Percentiles rank a stretch among this genome's conserved stretches.
Evolutionary conservation across 2,329 filamentous ascomycete species (phyloP).

Genomic region (Alternaria brassicicola): DNA sequence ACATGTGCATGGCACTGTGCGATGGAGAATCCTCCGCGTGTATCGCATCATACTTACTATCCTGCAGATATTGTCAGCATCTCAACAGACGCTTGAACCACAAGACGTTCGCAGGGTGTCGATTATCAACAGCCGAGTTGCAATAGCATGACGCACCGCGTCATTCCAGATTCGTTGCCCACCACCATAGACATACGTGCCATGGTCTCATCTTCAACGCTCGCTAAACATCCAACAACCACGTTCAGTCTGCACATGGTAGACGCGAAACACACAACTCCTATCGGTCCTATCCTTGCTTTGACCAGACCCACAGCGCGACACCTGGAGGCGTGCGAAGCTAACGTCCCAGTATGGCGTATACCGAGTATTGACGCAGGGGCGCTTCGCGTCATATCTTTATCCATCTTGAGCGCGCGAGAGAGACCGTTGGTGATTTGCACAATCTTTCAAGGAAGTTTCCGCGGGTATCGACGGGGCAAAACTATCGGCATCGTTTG

Average conservation of each 20-base stretch:
- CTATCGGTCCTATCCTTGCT: neutral
- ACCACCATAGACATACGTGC: neutral
- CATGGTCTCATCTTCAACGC: neutral
- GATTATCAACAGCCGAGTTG: rapidly evolving
- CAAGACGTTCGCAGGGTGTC: neutral
- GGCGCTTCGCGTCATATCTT: neutral
- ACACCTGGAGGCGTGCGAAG: neutral
- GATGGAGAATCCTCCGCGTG: neutral
- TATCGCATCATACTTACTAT: neutral
- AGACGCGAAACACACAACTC: neutral
- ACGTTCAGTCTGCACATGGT: neutral
- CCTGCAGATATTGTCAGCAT: neutral
- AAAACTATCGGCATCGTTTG: neutral
- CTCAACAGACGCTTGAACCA: neutral
- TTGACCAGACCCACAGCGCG: neutral
- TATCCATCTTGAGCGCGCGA: neutral
- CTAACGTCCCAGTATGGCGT: neutral
- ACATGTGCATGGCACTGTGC: neutral
- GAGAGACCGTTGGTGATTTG: neutral
- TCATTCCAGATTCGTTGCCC: neutral
- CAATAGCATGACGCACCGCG: neutral
- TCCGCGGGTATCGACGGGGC: neutral
- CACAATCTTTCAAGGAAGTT: neutral
- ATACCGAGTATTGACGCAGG: neutral
- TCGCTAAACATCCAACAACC: neutral